Percentiles rank a stretch among this genome's conserved stretches.
Conservation (phyloP, 352 stramenopile species). For the Chrysophaeum taylorii region DNA sequence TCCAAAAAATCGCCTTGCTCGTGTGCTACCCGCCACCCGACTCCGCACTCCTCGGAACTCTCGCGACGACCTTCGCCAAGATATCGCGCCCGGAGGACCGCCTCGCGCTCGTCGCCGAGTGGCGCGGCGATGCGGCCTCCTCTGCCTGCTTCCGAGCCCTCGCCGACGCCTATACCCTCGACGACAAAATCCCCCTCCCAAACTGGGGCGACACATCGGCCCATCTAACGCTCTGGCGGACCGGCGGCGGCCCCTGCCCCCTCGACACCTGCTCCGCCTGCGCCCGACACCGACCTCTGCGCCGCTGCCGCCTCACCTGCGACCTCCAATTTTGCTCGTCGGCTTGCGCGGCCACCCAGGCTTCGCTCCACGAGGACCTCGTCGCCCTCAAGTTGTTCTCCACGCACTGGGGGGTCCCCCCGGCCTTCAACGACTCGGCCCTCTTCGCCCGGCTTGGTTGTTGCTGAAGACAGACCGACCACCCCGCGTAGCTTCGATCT, state of each 20-base stretch:
- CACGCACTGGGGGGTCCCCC: neutral
- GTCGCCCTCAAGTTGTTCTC: neutral
- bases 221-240: neutral
- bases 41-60: neutral
- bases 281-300: neutral
- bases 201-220: constrained; percentile 13
- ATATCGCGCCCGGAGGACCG: neutral
- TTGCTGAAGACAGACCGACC: no score
- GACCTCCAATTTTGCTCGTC: neutral
- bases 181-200: neutral
- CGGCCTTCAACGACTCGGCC: neutral
- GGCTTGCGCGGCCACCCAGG: neutral
- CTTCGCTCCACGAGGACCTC: neutral
- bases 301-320: constrained; percentile 11
- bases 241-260: neutral
- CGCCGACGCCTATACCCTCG: neutral
- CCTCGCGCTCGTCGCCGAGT: constrained; percentile 8
- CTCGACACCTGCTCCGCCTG: neutral
- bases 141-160: neutral
- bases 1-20: no score
- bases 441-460: neutral
- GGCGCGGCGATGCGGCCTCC: constrained; percentile 8
- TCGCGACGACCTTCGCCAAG: neutral
- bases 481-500: no score
- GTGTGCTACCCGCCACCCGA: constrained; percentile 6